Base-by-base conservation (phyloP, 202 grass and related monocot genomes). In the Elaeis oleifera region DNA sequence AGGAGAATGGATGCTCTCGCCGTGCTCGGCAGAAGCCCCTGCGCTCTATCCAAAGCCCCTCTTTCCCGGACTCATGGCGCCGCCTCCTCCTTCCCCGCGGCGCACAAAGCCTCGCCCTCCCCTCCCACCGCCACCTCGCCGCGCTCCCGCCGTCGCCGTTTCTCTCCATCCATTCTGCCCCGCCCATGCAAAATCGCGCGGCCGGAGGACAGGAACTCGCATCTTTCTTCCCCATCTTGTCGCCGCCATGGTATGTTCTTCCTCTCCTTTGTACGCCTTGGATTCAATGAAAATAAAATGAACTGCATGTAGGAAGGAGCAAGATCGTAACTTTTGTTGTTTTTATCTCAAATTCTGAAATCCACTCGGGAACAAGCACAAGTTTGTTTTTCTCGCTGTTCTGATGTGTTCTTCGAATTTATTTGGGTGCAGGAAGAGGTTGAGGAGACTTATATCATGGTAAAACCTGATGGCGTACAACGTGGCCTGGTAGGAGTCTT, bases 381-480 rank as follows among this genome's bases (percentile, higher is more conserved):
- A 44, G 8, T 44, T 7, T 15, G n/a, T 54, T 4, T 61, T 49
- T 36, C 31, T 27, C 16, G 5, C 24, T 39, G 23, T 55, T 16
- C 8, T 3, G 61, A 17, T 16, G 16, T 27, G 63, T 5, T 52
- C 60, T 67, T 50, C 19, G 71, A 29, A 17, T 52, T 25, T 31
- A 59, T 21, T 51, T 66, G 23, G 22, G 32, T 71, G 51, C 65
- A 23, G 48, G 32, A 77, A 69, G 59, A 74, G 27, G 76, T 90
- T 69, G 87, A 90, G 73, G 82, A 83, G 61, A 78, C 69, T 60
- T 90, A 90, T 62, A 86, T 90, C 70, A 86, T 97, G 92, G 65
- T 97, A 56, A 97, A 97, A 76, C 92, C 92, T 56, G 92, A 97
- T 62, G 92, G 88, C 23, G 88, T 97, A 51, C 92, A 97, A 56